A percentile compares a stretch with the other conserved stretches of the same genome.
These are phyloP conservation scores for Fusarium chlamydosporum DNA, from an alignment of 2,329 filamentous ascomycete species.

Conservation along the genomic window DNA sequence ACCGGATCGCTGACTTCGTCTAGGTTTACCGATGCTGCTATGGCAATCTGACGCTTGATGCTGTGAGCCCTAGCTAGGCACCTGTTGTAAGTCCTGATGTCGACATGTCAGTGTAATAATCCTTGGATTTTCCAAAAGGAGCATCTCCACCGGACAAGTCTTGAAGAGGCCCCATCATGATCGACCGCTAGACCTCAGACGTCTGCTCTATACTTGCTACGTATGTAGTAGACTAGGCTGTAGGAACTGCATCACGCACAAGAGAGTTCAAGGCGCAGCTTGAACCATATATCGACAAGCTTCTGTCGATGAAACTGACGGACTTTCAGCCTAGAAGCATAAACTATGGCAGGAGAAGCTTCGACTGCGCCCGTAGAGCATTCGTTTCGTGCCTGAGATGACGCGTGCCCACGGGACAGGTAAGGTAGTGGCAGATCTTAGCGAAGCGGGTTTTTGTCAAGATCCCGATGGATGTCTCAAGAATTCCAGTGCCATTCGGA, in stretches of 20 bases:
- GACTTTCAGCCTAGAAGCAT: conserved; percentile 12
- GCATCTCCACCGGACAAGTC: background rate
- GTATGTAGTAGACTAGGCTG: too few species aligned
- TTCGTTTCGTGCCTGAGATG: conserved; percentile 13
- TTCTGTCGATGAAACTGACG: conserved; percentile 21
- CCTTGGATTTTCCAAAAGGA: background rate
- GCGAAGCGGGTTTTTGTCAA: background rate
- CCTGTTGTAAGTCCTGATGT: background rate
- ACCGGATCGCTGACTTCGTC: too few species aligned
- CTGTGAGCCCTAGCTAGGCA: background rate
- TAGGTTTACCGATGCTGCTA: too few species aligned
- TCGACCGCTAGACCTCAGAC: conserved; percentile 1
- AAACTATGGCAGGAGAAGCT: background rate
- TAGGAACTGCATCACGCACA: background rate
- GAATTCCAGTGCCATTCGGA: conserved; percentile 25
- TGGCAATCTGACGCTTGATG: background rate
- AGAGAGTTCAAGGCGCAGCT: conserved; percentile 8
- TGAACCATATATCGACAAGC: background rate
- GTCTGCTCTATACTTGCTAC: background rate
- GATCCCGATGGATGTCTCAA: conserved; percentile 5
- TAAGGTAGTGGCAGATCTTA: background rate
- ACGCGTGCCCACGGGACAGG: conserved; percentile 5
- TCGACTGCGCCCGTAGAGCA: conserved; percentile 9
- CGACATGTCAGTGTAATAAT: background rate
- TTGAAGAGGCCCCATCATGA: background rate